Evolutionary conservation across 352 stramenopile species (phyloP), one percentile per base, ranked within the genome.

Genomic region (Sclerospora graminicola): DNA sequence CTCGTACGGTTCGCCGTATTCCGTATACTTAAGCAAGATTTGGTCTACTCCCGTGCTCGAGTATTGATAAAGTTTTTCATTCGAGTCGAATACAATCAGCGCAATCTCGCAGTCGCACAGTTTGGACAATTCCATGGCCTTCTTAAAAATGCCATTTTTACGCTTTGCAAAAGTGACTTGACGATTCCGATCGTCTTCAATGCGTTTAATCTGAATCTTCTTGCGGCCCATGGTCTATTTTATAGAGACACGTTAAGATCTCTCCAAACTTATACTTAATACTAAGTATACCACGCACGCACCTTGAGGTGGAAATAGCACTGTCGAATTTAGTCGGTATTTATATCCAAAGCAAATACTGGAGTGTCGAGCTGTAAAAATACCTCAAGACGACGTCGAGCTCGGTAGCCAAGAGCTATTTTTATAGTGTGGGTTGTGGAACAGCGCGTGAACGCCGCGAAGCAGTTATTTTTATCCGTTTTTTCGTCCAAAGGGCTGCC

Each of bases 171-270:
- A 90, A 13, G 78, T 90, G 41, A 90, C 70, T 42, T 88, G 75
- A 13, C 78, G 78, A 52, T 90, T 90, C 55, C 78, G 78, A 51
- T 86, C 78, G 48, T 90, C 78, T 29, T 84, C 78, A 48, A 90
- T 90, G 47, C 78, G 73, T 52, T 88, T 77, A 52, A 90, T 90
- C 63, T 90, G 82, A 51, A 90, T 90, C 63, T 90, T 90, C 70
- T 90, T 90, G 57, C 78, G 75, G 57, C 78, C 78, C 78, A 88
- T 88, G 18, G 0, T 41, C 26, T 43, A 32, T 16, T 29, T 54
- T 27, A 30, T 34, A 38, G 32, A 0, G 28, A 16, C 28, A 33
- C n/a, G 4, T 33, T 2, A 33, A 33, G 2, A 33, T 26, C 6
- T 26, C n/a, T n/a, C n/a, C n/a, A n/a, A n/a, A n/a, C n/a, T n/a